A percentile compares a stretch with the other conserved stretches of the same genome.
Conservation (phyloP, 148 eudicot genomes). For the Rhododendron griersonianum region DNA sequence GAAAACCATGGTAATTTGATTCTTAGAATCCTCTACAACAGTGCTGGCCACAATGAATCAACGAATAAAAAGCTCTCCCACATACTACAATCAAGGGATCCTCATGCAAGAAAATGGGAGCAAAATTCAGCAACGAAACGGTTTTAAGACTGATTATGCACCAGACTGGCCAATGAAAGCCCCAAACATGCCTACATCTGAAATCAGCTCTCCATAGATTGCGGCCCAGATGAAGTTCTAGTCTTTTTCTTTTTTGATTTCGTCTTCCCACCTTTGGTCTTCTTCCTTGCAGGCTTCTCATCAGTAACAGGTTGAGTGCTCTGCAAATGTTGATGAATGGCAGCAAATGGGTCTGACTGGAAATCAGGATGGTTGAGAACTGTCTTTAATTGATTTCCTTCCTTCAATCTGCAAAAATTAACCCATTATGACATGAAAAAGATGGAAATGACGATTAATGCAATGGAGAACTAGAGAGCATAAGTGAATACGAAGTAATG, state of each 20-base stretch:
- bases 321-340: conserved; percentile 74
- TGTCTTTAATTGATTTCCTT: conserved; percentile 47
- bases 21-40: background rate
- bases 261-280: conserved; percentile 35
- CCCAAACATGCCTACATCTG: background rate
- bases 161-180: background rate
- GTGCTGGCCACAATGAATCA: background rate
- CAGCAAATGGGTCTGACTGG: conserved; percentile 70
- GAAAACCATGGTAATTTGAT: background rate
- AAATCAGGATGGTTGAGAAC: conserved; percentile 60
- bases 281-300: conserved; percentile 39
- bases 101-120: background rate
- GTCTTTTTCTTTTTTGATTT: conserved; percentile 53
- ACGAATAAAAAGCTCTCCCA: background rate
- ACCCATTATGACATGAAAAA: background rate
- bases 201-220: conserved; percentile 63
- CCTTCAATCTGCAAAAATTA: conserved; percentile 52
- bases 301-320: conserved; percentile 67
- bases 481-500: background rate
- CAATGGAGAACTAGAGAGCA: background rate
- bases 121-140: conserved; percentile 3
- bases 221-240: conserved; percentile 38
- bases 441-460: background rate
- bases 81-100: background rate
- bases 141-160: background rate